A percentile compares a stretch with the other conserved stretches of the same genome.
Conservation (phyloP, 768 basidiomycete genomes). For the Rhodotorula paludigena region DNA sequence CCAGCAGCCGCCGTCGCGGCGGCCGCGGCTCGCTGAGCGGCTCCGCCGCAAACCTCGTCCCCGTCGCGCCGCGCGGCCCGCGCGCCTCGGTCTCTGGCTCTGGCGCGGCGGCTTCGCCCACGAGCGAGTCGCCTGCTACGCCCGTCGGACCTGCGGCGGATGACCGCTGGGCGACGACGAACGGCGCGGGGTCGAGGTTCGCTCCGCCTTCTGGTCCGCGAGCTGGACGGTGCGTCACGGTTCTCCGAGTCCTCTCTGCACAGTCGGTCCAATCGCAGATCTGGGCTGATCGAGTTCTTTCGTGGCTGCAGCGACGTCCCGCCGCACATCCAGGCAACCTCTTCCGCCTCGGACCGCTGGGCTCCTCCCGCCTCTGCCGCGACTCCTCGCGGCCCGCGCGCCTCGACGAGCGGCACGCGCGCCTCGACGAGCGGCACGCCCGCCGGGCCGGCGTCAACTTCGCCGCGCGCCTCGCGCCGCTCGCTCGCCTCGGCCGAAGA, state of each 20-base stretch:
- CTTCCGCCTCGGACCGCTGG: not conserved
- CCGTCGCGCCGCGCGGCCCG: not conserved
- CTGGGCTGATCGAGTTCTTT: not conserved
- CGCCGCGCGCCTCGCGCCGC: not conserved
- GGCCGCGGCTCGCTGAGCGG: not conserved
- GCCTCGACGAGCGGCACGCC: not conserved
- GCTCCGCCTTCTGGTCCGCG: not conserved
- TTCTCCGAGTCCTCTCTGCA: too few species aligned
- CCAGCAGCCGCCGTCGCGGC: not conserved
- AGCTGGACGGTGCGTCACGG: not conserved
- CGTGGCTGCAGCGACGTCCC: not conserved
- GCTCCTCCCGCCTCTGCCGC: not conserved
- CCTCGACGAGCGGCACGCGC: not conserved
- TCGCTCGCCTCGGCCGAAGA: not conserved
- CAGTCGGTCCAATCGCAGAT: too few species aligned
- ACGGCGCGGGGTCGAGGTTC: not conserved
- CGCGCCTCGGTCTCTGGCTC: not conserved
- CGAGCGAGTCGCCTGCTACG: too few species aligned
- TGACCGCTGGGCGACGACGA: not conserved
- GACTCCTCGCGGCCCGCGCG: not conserved
- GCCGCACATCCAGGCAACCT: not conserved
- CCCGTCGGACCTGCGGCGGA: too few species aligned
- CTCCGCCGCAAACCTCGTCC: not conserved
- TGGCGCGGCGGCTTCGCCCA: too few species aligned
- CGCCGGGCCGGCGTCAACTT: not conserved